Percentiles rank a stretch among this genome's conserved stretches.
phyloP scores from a whole-genome alignment of 768 basidiomycete genomes.

The Holtermannia corniformis region DNA sequence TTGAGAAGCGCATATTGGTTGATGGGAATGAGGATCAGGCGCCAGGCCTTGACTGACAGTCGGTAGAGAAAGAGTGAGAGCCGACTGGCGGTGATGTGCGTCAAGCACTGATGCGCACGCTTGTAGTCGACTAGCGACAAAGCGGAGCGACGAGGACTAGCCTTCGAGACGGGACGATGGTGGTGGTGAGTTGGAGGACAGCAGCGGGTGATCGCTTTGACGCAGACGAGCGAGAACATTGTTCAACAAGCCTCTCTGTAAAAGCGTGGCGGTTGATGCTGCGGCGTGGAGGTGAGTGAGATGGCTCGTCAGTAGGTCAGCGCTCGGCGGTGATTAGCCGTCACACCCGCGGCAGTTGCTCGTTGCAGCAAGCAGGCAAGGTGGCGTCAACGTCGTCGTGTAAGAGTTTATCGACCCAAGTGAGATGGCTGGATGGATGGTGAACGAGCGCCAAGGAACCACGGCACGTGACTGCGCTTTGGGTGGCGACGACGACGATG shows the following conservation, averaged over 20 bases:
- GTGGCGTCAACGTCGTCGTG: background rate
- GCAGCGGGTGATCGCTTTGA: no score
- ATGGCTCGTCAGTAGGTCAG: background rate
- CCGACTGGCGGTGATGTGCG: constrained; percentile 8
- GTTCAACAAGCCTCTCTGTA: background rate
- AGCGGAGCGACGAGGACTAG: constrained; percentile 3
- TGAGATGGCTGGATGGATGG: background rate
- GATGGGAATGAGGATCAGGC: constrained; percentile 6
- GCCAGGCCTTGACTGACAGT: constrained; percentile 7
- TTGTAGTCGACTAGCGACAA: constrained; percentile 13
- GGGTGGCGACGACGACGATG: no score
- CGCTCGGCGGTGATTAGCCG: no score
- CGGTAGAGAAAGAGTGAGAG: background rate
- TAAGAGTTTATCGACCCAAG: background rate
- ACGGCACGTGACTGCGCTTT: background rate
- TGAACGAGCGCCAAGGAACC: background rate
- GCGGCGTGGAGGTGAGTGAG: background rate
- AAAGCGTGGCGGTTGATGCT: background rate
- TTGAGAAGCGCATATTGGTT: background rate
- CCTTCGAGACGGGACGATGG: background rate
- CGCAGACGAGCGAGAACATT: background rate
- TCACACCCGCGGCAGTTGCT: no score
- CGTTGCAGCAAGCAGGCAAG: no score
- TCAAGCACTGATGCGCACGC: constrained; percentile 4
- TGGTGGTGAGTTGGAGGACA: background rate